Conservation (phyloP, 1,284 basidiomycete genomes). For the Cryptococcus hybrid region DNA sequence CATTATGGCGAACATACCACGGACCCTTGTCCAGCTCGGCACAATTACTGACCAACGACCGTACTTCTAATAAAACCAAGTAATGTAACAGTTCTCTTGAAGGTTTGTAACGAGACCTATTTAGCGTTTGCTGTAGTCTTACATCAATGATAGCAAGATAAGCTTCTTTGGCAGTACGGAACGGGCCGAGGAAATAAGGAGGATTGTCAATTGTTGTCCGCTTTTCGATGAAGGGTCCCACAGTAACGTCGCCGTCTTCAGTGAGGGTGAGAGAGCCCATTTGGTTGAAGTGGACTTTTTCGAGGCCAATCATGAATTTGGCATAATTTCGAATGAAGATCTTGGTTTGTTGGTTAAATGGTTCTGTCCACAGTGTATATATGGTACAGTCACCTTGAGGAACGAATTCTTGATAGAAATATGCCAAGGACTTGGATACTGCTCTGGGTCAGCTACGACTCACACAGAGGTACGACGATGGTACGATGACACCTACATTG, state of each 20-base stretch:
- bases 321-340: neutral
- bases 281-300: slow-evolving; percentile 5
- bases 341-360: neutral
- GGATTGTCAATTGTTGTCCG: neutral
- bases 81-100: slow-evolving; percentile 5
- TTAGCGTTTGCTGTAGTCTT: slow-evolving; percentile 3
- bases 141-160: slow-evolving; percentile 10
- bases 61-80: slow-evolving; percentile 6
- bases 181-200: slow-evolving; percentile 14
- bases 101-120: neutral
- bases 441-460: neutral
- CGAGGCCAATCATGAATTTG: slow-evolving; percentile 8
- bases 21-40: slow-evolving; percentile 9
- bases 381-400: neutral
- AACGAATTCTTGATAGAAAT: slow-evolving; percentile 5
- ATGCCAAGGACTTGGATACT: slow-evolving; percentile 3
- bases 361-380: neutral
- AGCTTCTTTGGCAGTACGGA: slow-evolving; percentile 5
- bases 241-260: slow-evolving; percentile 2
- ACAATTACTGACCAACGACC: slow-evolving; percentile 5
- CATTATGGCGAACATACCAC: slow-evolving; percentile 36
- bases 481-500: neutral
- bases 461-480: neutral
- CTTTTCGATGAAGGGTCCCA: slow-evolving; percentile 8
- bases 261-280: slow-evolving; percentile 5